Base-by-base conservation (phyloP, 2,329 filamentous ascomycete species). In the Aspergillus candidus region DNA sequence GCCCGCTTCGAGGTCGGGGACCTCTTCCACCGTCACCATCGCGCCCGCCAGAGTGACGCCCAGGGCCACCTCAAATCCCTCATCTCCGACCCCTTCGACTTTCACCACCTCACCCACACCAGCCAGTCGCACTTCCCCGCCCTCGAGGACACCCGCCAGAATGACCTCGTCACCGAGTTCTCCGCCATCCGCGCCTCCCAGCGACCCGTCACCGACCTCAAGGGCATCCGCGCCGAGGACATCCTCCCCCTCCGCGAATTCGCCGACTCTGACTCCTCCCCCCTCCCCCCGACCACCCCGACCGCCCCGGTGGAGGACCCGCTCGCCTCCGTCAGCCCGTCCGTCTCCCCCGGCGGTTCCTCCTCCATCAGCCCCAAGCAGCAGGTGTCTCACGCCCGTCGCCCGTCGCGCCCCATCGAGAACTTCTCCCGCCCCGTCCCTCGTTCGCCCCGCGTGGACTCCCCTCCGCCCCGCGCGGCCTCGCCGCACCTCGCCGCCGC, bases 41-140 rank as follows among this genome's bases (percentile, higher is more conserved):
- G 57, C 45, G 43, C 59, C 15, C 61, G 66, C 14, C 58, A 62
- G 30, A 57, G 50, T 32, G 58, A 65, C 34, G 53, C 60, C 29
- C 61, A 66, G 51, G 62, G 66, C 42, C 61, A 63, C 14, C 44
- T 70, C 41, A 77, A 76, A 58, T 65, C 63, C 34, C 66, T 68
- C 45, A 83, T 83, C 41, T 83, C 80, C 0, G 73, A 73, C 44
- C 80, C 80, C 1, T 83, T 80, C 60, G 77, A 80, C 53, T 83
- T 83, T 56, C 78, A 82, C 49, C 80, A 83, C 55, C 62, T 83
- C 41, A 78, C 77, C 31, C 79, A 83, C 56, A 79, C 78, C 22
- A 73, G 74, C 44, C 72, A 74, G 17, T 62, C 73, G 17, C 74
- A 82, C 44, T 72, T 80, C 44, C 70, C 74, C 29, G 67, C 67